A percentile compares a stretch with the other conserved stretches of the same genome.
These are phyloP conservation scores for Cicer arietinum DNA, from an alignment of 306 rosid genomes.

Conservation along the genomic window DNA sequence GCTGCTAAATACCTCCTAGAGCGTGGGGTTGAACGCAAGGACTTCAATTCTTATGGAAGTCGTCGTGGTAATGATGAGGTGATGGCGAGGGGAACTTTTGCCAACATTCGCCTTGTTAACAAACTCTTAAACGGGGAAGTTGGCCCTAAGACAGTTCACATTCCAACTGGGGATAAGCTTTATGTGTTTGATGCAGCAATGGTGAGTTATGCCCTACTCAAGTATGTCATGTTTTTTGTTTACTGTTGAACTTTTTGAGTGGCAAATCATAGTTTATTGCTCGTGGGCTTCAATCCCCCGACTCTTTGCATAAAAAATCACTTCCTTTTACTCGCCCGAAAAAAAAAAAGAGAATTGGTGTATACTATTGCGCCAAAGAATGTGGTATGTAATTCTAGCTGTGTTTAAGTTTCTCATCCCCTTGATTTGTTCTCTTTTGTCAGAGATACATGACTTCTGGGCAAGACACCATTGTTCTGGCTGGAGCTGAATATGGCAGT, in stretches of 20 bases:
- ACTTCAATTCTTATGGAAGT: constrained; percentile 96
- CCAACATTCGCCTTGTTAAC: constrained; percentile 87
- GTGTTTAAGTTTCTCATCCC: constrained; percentile 32
- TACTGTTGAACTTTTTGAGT: constrained; percentile 5
- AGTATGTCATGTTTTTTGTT: not conserved
- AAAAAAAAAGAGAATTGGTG: not conserved
- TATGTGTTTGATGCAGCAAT: constrained; percentile 80
- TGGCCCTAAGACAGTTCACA: constrained; percentile 81
- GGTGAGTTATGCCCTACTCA: constrained; percentile 57
- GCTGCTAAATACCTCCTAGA: constrained; percentile 87
- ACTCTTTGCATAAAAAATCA: not conserved
- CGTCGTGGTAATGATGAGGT: constrained; percentile 95
- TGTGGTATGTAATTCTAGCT: constrained; percentile 9
- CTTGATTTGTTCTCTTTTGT: constrained; percentile 40
- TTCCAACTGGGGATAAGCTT: constrained; percentile 87
- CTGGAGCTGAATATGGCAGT: constrained; percentile 95
- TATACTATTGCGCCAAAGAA: not conserved
- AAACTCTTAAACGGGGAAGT: constrained; percentile 93
- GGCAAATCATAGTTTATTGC: constrained; percentile 5
- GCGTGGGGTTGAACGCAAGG: constrained; percentile 79
- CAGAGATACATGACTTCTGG: constrained; percentile 83
- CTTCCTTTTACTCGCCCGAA: not conserved
- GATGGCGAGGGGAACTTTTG: constrained; percentile 98
- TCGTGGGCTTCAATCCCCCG: not conserved
- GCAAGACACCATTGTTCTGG: constrained; percentile 78